Conservation (phyloP, 148 eudicot genomes). For the Vaccinium darrowii region DNA sequence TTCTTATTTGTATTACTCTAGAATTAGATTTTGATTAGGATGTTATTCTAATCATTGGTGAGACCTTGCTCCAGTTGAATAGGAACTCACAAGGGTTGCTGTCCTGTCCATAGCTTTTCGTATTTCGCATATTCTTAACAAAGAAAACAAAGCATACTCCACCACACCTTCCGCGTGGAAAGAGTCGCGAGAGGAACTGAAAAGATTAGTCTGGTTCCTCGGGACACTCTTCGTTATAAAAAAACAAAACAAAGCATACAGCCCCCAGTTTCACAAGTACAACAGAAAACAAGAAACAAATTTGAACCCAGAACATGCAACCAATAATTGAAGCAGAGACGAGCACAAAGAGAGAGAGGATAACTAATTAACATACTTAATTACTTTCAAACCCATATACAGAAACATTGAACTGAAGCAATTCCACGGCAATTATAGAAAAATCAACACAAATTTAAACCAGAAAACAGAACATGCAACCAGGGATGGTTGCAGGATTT, state of each 20-base stretch:
- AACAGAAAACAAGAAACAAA: neutral
- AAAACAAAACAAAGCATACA: too few species aligned
- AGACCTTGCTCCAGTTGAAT: too few species aligned
- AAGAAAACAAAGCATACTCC: too few species aligned
- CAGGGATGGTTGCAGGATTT: neutral
- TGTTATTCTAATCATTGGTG: too few species aligned
- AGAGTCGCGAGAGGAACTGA: fast-evolving
- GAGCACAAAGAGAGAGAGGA: neutral
- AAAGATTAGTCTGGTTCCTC: too few species aligned
- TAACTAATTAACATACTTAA: neutral
- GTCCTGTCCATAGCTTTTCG: too few species aligned
- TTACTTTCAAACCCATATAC: neutral
- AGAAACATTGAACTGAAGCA: neutral
- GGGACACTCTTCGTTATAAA: too few species aligned
- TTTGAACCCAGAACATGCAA: neutral
- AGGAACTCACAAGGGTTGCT: too few species aligned
- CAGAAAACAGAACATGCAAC: neutral
- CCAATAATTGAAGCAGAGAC: neutral
- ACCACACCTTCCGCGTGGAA: too few species aligned
- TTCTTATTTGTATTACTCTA: too few species aligned
- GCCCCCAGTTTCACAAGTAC: neutral
- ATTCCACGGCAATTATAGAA: neutral
- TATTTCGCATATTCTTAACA: too few species aligned
- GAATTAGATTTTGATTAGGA: too few species aligned
- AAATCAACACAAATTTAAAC: neutral